Base-by-base conservation (phyloP, 495 filamentous ascomycete species). In the Penicillium maclennaniae region DNA sequence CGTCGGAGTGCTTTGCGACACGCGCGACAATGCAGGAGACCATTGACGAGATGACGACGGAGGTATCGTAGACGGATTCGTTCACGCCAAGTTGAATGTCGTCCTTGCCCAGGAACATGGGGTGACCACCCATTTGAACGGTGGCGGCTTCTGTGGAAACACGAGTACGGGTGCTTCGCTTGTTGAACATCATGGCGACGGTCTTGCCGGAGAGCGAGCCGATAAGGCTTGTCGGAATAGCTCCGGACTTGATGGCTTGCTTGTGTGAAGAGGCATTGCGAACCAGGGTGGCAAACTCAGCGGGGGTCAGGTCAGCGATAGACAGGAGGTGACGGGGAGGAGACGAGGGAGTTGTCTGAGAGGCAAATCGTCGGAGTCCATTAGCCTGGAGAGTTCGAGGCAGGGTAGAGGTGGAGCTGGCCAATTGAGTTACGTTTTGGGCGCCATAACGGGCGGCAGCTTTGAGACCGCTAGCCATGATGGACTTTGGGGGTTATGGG, bases 71-170 rank as follows among this genome's bases (percentile, higher is more conserved):
- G 19, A 97, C 75, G 8, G 89, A 89, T 70, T 98, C 93, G 62
- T 98, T 98, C 53, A 96, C 93, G 25, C 92, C 92, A 27, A 97
- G 74, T 66, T 98, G 93, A 50, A 98, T 98, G 67, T 98, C 93
- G 41, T 92, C 86, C 65, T 89, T 91, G 45, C 90, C 89, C 40
- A 98, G 72, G 69, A 97, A 98, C 90, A 98, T 93, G 16, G 93
- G 88, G 67, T 96, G 88, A 3, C 93, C 93, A 39, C 90, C 87
- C 76, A 98, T 80, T 39, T 84, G 70, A 16, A 85, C 81, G 12
- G 95, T 81, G 9, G 93, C 93, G 7, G 85, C 83, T 74, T 98
- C 93, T 14, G 91, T 95, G 14, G 90, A 96, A 25, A 98, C 85
- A 44, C 93, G 83, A 15, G 93, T 98, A 43, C 93, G 80, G 14